phyloP scores from a whole-genome alignment of 2,329 filamentous ascomycete species.

The Apiospora saccharicola region DNA sequence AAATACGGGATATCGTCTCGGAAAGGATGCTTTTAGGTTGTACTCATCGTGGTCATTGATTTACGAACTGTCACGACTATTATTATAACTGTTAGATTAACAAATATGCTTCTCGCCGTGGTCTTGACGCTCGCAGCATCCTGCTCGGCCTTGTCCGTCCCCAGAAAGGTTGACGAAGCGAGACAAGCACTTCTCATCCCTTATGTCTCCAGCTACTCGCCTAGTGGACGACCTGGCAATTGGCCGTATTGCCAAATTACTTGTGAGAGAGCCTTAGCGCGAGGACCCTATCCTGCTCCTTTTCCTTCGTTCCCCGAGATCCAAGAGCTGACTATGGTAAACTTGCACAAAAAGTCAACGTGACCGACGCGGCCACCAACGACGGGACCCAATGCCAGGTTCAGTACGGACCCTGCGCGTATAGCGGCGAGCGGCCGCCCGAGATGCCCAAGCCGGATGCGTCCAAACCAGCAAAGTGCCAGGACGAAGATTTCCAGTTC shows the following conservation, averaged over 20 bases:
- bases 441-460: neutral
- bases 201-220: neutral
- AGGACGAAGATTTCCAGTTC: conserved; percentile 8
- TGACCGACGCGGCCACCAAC: neutral
- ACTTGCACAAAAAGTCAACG: neutral
- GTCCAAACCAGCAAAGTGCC: neutral
- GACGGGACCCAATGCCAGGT: neutral
- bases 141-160: neutral
- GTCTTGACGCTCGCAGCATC: conserved; percentile 1
- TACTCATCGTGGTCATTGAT: neutral
- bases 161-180: neutral
- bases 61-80: neutral
- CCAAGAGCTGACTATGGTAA: neutral
- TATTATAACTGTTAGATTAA: neutral
- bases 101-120: neutral
- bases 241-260: neutral
- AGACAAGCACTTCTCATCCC: conserved; percentile 8
- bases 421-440: conserved; percentile 4
- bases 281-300: neutral
- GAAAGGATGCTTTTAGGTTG: neutral
- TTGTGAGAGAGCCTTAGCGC: neutral
- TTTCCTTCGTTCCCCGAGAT: neutral
- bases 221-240: neutral
- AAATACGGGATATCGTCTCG: neutral
- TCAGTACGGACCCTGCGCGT: neutral